Percentiles rank a stretch among this genome's conserved stretches.
Evolutionary conservation across 73 alveolate species (phyloP).

Genomic region (Paramecium octaurelia): DNA sequence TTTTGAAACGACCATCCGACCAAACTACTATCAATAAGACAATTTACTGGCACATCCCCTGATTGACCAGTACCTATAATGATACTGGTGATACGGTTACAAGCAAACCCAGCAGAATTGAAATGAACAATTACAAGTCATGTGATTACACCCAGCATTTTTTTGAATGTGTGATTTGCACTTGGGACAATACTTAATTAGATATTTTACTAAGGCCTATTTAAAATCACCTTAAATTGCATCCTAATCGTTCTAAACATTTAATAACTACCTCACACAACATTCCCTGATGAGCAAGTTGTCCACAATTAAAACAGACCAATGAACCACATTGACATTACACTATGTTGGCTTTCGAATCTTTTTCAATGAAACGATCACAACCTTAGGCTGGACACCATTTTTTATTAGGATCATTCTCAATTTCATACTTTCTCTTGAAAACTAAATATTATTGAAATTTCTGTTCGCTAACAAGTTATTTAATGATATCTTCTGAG

Average conservation of each 20-base stretch:
- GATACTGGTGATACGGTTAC: constrained; percentile 41
- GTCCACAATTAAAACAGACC: constrained; percentile 51
- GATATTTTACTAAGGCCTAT: not conserved
- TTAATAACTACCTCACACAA: not conserved
- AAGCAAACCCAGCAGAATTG: constrained; percentile 76
- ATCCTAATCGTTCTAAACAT: not conserved
- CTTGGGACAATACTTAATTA: constrained; percentile 64
- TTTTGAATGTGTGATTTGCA: constrained; percentile 69
- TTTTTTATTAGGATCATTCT: constrained; percentile 31
- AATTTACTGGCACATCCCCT: constrained; percentile 24
- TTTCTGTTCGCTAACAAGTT: not conserved
- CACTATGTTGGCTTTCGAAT: not conserved
- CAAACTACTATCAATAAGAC: not conserved
- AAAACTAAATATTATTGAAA: constrained; percentile 29
- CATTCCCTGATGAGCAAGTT: not conserved
- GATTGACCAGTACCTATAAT: constrained; percentile 30
- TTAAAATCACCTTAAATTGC: constrained; percentile 24
- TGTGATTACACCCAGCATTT: constrained; percentile 75
- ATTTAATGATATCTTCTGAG: constrained; percentile 23
- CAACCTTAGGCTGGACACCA: constrained; percentile 54
- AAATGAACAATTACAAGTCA: constrained; percentile 74
- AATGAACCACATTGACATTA: not conserved
- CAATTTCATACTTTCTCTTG: constrained; percentile 6
- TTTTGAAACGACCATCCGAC: constrained; percentile 31
- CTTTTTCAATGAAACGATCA: constrained; percentile 7